Evolutionary conservation across 106 monocot species (phyloP), one percentile per base, ranked within the genome.

Genomic region (Dioscorea zingiberensis): DNA sequence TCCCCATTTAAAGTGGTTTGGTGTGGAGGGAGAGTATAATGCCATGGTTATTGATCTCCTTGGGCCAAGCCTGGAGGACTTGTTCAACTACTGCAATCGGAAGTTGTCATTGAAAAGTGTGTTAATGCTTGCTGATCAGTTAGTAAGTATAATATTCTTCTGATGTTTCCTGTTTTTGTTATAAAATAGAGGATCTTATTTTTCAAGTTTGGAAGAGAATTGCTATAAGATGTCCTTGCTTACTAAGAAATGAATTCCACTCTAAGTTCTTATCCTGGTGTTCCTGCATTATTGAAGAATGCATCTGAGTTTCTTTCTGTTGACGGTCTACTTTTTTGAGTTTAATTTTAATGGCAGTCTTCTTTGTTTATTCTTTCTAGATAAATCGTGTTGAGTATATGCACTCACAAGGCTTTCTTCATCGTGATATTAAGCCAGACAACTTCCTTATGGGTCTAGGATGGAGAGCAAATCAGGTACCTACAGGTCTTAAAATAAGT

Each of bases 1-100:
- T 66, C 85, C 88, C 7, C 80, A 81, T 54, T 27, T 93, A 21
- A 83, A 82, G 70, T 93, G 93, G 88, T 93, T 75, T 70, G 93
- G 93, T 18, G 77, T 80, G 45, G 93, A 83, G 66, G 87, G 88
- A 58, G 93, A 88, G 44, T 85, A 82, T 64, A 87, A 88, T 68
- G 67, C 74, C 17, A 88, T 93, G 93, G 93, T 93, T 47, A 93
- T 88, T 55, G 93, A 93, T 69, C 87, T 93, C 70, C 85, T 93
- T 67, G 93, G 88, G 0, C 93, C 93, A 63, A 93, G 93, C 59
- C 69, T 93, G 53, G 93, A 93, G 69, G 93, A 93, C 58, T 73
- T 93, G 55, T 88, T 93, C 61, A 93, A 88, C 61, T 85, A 83
- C 56, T 93, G 93, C 54, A 82, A 64, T 27, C 69, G 85, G 44